These are phyloP conservation scores for Halophytophthora batemanensis DNA, from an alignment of 352 stramenopile genomes.

Conservation along the genomic window DNA sequence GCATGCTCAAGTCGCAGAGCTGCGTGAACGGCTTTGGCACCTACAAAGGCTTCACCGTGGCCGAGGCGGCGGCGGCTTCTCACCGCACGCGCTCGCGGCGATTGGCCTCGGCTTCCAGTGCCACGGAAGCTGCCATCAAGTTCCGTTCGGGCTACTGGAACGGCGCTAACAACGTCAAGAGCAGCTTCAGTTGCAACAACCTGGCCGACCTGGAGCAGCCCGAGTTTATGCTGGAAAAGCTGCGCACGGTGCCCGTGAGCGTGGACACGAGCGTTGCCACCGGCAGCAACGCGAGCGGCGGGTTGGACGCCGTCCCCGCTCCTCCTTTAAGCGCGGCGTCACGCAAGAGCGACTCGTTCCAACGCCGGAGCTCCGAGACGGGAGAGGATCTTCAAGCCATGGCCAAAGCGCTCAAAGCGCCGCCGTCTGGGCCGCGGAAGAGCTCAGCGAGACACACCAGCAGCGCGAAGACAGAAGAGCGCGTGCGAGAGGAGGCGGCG, in stretches of 20 bases:
- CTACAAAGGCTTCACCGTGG: conserved; percentile 50
- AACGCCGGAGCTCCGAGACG: conserved; percentile 30
- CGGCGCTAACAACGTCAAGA: conserved; percentile 64
- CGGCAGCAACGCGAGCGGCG: conserved; percentile 43
- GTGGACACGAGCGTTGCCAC: conserved; percentile 17
- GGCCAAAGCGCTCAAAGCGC: conserved; percentile 12
- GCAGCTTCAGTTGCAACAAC: conserved; percentile 84
- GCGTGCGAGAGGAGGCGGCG: conserved; percentile 14
- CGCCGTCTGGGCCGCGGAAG: conserved; percentile 17
- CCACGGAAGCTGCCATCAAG: conserved; percentile 25
- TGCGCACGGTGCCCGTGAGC: conserved; percentile 15
- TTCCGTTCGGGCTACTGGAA: conserved; percentile 73
- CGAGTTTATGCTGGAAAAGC: conserved; percentile 38
- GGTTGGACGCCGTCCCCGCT: conserved; percentile 10
- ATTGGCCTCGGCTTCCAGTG: conserved; percentile 16
- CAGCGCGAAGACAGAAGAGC: conserved; percentile 19
- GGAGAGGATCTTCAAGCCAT: conserved; percentile 34
- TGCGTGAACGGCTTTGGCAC: conserved; percentile 49
- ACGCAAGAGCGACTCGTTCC: conserved; percentile 52
- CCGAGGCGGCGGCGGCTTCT: conserved; percentile 59
- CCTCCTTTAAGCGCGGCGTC: conserved; percentile 30
- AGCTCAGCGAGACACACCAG: conserved; percentile 23
- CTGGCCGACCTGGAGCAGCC: conserved; percentile 58
- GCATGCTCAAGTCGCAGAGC: conserved; percentile 62
- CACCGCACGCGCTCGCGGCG: conserved; percentile 55